These are phyloP conservation scores for Triticum dicoccoides DNA, from an alignment of 176 grass and related monocot species.

Conservation along the genomic window DNA sequence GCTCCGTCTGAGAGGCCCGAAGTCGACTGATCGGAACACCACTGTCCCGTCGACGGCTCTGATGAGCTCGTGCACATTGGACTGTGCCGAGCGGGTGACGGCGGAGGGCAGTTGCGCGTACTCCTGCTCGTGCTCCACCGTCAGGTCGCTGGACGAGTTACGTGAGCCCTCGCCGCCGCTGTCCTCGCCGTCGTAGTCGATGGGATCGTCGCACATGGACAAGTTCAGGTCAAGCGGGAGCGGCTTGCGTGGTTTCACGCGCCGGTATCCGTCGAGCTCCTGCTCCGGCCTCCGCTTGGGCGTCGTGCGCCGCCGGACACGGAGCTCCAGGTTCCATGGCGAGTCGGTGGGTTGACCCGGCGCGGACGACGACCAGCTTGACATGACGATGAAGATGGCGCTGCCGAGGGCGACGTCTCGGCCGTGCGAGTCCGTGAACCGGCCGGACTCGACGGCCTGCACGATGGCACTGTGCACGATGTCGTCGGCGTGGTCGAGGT, in stretches of 20 bases:
- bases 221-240: slow-evolving; percentile 78
- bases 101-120: neutral
- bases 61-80: slow-evolving; percentile 30
- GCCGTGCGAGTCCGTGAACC: slow-evolving; percentile 56
- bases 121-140: slow-evolving; percentile 62
- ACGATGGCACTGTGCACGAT: slow-evolving; percentile 42
- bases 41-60: slow-evolving; percentile 38
- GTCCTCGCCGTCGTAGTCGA: slow-evolving; percentile 38
- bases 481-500: slow-evolving; percentile 53
- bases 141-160: slow-evolving; percentile 78
- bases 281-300: slow-evolving; percentile 41
- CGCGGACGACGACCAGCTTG: slow-evolving; percentile 17
- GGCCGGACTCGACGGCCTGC: slow-evolving; percentile 50
- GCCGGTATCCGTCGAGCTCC: slow-evolving; percentile 5
- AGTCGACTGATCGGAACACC: slow-evolving; percentile 64
- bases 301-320: neutral
- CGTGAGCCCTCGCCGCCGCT: slow-evolving; percentile 50
- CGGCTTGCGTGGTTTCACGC: slow-evolving; percentile 29
- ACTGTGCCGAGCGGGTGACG: slow-evolving; percentile 8
- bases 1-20: slow-evolving; percentile 39
- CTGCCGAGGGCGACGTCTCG: slow-evolving; percentile 53
- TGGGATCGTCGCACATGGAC: slow-evolving; percentile 33
- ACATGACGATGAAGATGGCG: slow-evolving; percentile 61
- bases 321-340: slow-evolving; percentile 54
- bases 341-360: slow-evolving; percentile 1